Evolutionary conservation across 2,329 filamentous ascomycete species (phyloP).

Genomic region (Scedosporium apiospermum): DNA sequence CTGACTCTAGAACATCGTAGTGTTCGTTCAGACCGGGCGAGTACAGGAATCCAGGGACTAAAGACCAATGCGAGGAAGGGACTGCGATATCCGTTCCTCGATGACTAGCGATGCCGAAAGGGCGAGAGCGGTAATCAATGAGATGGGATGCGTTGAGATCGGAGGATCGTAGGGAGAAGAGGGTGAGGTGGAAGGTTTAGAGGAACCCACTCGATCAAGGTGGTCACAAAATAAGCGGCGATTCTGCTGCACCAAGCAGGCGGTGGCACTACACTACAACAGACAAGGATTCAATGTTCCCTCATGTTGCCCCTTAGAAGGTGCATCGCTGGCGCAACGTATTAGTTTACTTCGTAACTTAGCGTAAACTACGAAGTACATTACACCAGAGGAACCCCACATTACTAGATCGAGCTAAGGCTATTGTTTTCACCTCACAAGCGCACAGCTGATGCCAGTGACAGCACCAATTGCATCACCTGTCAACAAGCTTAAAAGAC

Average conservation of each 20-base stretch:
- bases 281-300: neutral
- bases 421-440: neutral
- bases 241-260: neutral
- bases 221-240: neutral
- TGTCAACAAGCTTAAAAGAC: neutral
- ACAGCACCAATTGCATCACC: neutral
- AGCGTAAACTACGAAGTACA: neutral
- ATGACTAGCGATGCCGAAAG: neutral
- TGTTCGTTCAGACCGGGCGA: constrained; percentile 7
- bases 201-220: neutral
- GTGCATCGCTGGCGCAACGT: neutral
- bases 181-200: constrained; percentile 11
- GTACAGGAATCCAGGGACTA: constrained; percentile 5
- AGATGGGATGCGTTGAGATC: constrained; percentile 1
- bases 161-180: constrained; percentile 7
- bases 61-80: constrained; percentile 4
- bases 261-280: neutral
- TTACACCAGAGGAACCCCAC: neutral
- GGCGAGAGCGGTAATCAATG: constrained; percentile 4
- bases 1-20: constrained; percentile 7
- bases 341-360: neutral
- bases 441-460: neutral
- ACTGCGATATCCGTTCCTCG: constrained; percentile 1
- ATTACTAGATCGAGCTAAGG: neutral
- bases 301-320: neutral